Evolutionary conservation across 106 monocot species (phyloP).

Genomic region (Alisma plantagoaquatica): DNA sequence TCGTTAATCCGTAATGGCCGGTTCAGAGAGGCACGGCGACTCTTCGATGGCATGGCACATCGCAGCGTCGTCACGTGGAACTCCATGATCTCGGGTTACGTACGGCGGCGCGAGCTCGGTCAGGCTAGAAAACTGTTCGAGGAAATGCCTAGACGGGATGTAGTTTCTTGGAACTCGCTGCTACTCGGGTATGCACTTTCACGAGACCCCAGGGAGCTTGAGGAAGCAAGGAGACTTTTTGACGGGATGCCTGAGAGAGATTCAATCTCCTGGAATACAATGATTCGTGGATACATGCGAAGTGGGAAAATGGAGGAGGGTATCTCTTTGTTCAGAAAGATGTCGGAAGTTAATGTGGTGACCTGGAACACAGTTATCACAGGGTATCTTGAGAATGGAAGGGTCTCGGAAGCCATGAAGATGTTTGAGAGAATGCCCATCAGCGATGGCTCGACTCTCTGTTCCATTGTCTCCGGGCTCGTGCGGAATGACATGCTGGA

Average conservation of each 20-base stretch:
- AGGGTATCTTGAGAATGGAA: slow-evolving; percentile 38
- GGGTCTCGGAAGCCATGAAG: slow-evolving; percentile 35
- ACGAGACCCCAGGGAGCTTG: slow-evolving; percentile 14
- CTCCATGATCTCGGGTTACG: slow-evolving; percentile 43
- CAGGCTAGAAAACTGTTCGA: slow-evolving; percentile 56
- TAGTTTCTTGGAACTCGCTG: slow-evolving; percentile 66
- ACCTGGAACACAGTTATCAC: slow-evolving; percentile 76
- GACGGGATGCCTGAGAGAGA: slow-evolving; percentile 52
- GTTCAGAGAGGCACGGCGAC: slow-evolving; percentile 28
- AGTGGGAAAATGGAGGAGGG: slow-evolving; percentile 49
- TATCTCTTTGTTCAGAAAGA: slow-evolving; percentile 35
- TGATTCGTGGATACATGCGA: slow-evolving; percentile 43
- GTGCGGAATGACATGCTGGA: slow-evolving; percentile 33
- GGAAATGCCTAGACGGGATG: slow-evolving; percentile 45
- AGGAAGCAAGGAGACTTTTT: slow-evolving; percentile 41
- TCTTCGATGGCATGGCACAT: slow-evolving; percentile 37
- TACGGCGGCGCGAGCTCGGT: slow-evolving; percentile 20
- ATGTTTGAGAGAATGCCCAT: slow-evolving; percentile 56
- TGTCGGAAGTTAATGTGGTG: slow-evolving; percentile 41
- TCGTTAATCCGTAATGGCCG: slow-evolving; percentile 43
- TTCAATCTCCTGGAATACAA: slow-evolving; percentile 58
- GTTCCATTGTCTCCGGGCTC: slow-evolving; percentile 45
- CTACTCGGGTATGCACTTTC: slow-evolving; percentile 42
- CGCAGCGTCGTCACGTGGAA: slow-evolving; percentile 61
- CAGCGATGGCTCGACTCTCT: slow-evolving; percentile 35